These are phyloP conservation scores for Aspergillus versicolor DNA, from an alignment of 2,329 filamentous ascomycete species.

Conservation along the genomic window DNA sequence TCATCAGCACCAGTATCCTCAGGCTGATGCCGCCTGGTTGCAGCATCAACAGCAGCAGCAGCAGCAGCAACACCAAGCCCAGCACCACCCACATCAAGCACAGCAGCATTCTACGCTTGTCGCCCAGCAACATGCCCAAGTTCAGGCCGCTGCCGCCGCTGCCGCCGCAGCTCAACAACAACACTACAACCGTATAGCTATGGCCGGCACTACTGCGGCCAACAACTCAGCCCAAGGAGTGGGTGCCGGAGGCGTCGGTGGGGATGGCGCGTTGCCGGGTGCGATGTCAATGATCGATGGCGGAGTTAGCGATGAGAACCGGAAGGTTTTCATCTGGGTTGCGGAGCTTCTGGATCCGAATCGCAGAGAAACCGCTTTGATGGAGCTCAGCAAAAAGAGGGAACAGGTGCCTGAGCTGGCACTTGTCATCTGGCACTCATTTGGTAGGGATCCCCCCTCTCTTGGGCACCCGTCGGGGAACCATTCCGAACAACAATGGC, in stretches of 20 bases:
- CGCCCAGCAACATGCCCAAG: slow-evolving; percentile 55
- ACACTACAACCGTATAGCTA: slow-evolving; percentile 72
- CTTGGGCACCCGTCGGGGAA: not conserved
- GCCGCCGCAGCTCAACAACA: slow-evolving; percentile 47
- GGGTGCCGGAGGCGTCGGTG: slow-evolving; percentile 49
- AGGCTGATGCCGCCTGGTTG: slow-evolving; percentile 46
- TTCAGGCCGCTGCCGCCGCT: slow-evolving; percentile 46
- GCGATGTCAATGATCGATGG: slow-evolving; percentile 56
- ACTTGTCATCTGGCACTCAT: slow-evolving; percentile 96
- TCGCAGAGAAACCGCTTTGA: slow-evolving; percentile 82
- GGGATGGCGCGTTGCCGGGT: slow-evolving; percentile 34
- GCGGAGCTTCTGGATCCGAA: slow-evolving; percentile 85
- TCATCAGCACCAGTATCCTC: slow-evolving; percentile 56
- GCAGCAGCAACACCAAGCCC: slow-evolving; percentile 34
- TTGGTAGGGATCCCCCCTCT: slow-evolving; percentile 62
- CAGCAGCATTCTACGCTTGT: slow-evolving; percentile 46
- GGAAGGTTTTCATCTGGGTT: slow-evolving; percentile 88
- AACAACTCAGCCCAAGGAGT: slow-evolving; percentile 36
- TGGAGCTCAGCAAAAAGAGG: slow-evolving; percentile 97
- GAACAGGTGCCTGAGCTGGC: slow-evolving; percentile 97
- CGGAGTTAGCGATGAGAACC: slow-evolving; percentile 81
- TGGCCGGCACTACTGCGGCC: slow-evolving; percentile 58
- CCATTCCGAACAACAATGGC: not conserved
- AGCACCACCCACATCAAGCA: slow-evolving; percentile 39
- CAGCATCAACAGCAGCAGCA: slow-evolving; percentile 43